Evolutionary conservation across 805 yeast species (phyloP).

Genomic region (Kodamaea nitidulidarum): DNA sequence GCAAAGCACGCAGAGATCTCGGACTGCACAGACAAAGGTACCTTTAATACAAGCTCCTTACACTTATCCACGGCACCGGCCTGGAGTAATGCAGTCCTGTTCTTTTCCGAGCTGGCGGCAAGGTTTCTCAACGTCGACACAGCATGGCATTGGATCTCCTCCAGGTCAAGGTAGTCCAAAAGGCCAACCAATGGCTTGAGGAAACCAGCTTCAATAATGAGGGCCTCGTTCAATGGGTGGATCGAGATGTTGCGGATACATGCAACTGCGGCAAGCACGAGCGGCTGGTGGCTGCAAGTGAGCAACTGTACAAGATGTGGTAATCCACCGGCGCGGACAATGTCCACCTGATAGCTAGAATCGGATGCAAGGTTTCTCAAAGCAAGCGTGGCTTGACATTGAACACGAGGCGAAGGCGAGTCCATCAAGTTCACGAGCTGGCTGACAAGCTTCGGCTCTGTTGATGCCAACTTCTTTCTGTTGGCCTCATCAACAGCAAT

Average conservation of each 20-base stretch:
- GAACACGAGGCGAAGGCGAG: conserved; percentile 88
- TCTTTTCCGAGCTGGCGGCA: conserved; percentile 93
- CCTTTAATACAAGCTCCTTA: conserved; percentile 75
- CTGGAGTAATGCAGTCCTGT: conserved; percentile 84
- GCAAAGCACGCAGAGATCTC: conserved; percentile 98
- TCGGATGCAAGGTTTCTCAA: conserved; percentile 94
- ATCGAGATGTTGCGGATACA: conserved; percentile 96
- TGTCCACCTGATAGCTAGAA: conserved; percentile 91
- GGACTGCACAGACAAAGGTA: conserved; percentile 90
- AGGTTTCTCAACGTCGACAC: conserved; percentile 92
- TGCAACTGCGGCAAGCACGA: conserved; percentile 95
- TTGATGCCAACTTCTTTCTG: conserved; percentile 80
- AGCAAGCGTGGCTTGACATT: conserved; percentile 97
- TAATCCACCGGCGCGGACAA: conserved; percentile 92
- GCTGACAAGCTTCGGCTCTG: conserved; percentile 87
- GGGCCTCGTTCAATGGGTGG: conserved; percentile 92
- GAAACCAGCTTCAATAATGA: conserved; percentile 96
- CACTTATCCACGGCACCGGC: conserved; percentile 96
- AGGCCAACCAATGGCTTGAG: conserved; percentile 83
- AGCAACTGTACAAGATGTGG: conserved; percentile 88
- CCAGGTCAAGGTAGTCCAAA: conserved; percentile 80
- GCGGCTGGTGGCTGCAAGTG: conserved; percentile 85
- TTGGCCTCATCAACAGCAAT: conserved; percentile 95
- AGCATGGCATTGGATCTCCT: conserved; percentile 97
- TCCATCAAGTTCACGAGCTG: conserved; percentile 90